Percentiles rank a stretch among this genome's conserved stretches.
Evolutionary conservation across 495 filamentous ascomycete species (phyloP).

Genomic region (Xylaria bambusicola): DNA sequence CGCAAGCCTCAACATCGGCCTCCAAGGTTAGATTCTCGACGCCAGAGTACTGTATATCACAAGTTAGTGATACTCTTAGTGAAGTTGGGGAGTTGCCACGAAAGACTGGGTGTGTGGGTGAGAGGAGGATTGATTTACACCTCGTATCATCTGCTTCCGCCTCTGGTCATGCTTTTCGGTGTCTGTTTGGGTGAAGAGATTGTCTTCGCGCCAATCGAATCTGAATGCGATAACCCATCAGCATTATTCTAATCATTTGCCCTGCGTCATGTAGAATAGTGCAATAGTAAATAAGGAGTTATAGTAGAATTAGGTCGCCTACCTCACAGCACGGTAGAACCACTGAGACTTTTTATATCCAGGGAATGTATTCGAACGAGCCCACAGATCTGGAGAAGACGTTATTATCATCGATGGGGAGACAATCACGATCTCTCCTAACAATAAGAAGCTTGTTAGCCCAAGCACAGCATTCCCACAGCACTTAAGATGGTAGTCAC

Average conservation of each 20-base stretch:
- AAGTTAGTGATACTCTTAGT: too few relatives aligned
- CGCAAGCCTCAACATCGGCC: slow-evolving; percentile 30
- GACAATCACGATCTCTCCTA: slow-evolving; percentile 1
- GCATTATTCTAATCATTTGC: too few relatives aligned
- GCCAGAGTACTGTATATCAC: slow-evolving; percentile 40
- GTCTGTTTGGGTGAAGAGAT: slow-evolving; percentile 39
- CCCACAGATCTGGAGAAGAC: slow-evolving; percentile 11
- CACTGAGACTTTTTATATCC: slow-evolving; percentile 33
- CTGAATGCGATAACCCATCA: too few relatives aligned
- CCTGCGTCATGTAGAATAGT: neutral
- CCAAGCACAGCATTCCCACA: neutral
- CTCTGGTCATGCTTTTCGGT: slow-evolving; percentile 34
- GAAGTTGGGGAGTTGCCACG: too few relatives aligned
- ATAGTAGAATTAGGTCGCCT: neutral
- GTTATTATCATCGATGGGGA: neutral
- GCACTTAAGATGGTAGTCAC: neutral
- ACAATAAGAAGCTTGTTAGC: neutral
- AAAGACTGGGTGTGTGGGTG: too few relatives aligned
- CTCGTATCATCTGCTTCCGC: slow-evolving; percentile 36
- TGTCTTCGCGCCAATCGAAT: slow-evolving; percentile 34
- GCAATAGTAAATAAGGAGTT: neutral
- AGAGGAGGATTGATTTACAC: slow-evolving; percentile 35
- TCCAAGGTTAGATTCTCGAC: slow-evolving; percentile 44
- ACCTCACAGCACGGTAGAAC: slow-evolving; percentile 28
- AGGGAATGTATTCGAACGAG: slow-evolving; percentile 11